Base-by-base conservation (phyloP, 805 yeast species). In the Kluyveromyces lactis region DNA sequence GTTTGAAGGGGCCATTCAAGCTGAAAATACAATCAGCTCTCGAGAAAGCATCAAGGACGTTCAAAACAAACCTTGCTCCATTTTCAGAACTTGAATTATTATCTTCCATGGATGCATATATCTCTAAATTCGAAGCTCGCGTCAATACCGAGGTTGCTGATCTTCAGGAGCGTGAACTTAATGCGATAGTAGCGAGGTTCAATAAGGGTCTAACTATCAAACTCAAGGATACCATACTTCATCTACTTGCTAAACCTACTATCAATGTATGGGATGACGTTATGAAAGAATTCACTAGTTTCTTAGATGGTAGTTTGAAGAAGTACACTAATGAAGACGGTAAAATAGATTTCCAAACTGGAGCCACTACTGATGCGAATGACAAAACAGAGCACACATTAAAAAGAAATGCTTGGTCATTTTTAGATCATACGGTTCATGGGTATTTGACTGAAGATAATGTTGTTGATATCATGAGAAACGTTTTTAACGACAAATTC, bases 401-500 rank as follows among this genome's bases (percentile, higher is more conserved):
- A 28, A 64, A 70, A 32, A 67, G 65, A 47, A 60, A 64, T 26
- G 72, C 85, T 2, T 90, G 97, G 97, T 56, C 62, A 23, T 62
- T 67, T 18, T 74, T 87, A 44, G 70, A 76, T 43, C 70, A 67
- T 8, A 66, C 74, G 18, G 67, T 82, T 33, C 79, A 72, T 48
- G 82, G 81, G 41, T 71, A 73, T 47, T 60, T 84, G 36, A 71
- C 76, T 21, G 81, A 76, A 43, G 95, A 84, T 39, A 75, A 72
- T 16, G 73, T 84, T 6, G 67, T 81, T 2, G 66, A 69, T 39
- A 69, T 86, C 18, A 61, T 90, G 54, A 78, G 85, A 54, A 94
- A 85, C 43, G 67, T 75, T 42, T 90, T 92, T 63, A 97, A 90
- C 50, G 85, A 79, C 42, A 67, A 62, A 31, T 90, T 92, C 66